phyloP scores from a whole-genome alignment of 2,329 filamentous ascomycete species.

The Gyromitra esculenta region DNA sequence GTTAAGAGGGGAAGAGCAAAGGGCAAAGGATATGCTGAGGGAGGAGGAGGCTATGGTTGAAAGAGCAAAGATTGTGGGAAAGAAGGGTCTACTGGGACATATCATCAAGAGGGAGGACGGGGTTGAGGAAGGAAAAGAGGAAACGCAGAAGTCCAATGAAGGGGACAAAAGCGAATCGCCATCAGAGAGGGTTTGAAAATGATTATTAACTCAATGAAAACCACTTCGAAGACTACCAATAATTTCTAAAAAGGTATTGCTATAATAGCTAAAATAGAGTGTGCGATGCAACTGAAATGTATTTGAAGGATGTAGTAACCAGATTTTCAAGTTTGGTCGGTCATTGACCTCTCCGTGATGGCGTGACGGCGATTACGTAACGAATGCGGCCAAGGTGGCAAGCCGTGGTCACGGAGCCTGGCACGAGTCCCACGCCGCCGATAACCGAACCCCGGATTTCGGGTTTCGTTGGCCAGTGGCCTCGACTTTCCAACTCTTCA shows the following conservation, averaged over 20 bases:
- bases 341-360: not conserved
- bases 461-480: conserved; percentile 1
- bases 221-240: not conserved
- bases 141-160: conserved; percentile 8
- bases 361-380: not conserved
- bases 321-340: not conserved
- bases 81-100: conserved; percentile 72
- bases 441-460: conserved; percentile 47
- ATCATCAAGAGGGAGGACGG: conserved; percentile 46
- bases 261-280: not conserved
- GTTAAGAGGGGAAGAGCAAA: conserved; percentile 69
- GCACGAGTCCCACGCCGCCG: conserved; percentile 21
- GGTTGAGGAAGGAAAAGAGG: not conserved
- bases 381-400: not conserved
- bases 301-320: not conserved
- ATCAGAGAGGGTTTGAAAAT: not conserved
- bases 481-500: conserved; percentile 11
- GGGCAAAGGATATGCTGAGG: conserved; percentile 70
- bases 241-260: not conserved
- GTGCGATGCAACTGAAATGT: not conserved
- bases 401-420: not conserved
- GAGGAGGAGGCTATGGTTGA: conserved; percentile 76
- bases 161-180: not conserved
- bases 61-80: conserved; percentile 74
- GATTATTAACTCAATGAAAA: not conserved